A percentile compares a stretch with the other conserved stretches of the same genome.
Conservation (phyloP, 1,139 yeast genomes). For the Entelexis paramagnoliae region DNA sequence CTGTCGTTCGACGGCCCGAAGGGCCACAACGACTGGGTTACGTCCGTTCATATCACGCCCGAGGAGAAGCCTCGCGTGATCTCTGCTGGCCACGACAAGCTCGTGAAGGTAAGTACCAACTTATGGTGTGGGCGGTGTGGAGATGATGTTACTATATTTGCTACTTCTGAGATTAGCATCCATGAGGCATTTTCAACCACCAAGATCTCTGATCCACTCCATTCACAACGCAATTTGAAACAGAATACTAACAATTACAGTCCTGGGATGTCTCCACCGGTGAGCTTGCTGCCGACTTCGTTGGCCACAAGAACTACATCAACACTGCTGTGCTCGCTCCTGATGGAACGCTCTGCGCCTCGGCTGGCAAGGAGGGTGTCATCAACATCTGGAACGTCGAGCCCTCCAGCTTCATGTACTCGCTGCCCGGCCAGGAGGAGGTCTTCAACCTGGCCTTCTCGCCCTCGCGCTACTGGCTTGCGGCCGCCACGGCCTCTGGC, state of each 20-base stretch:
- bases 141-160: conserved; percentile 54
- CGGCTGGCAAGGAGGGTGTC: conserved; percentile 99
- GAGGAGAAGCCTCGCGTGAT: conserved; percentile 60
- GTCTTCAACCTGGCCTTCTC: conserved; percentile 98
- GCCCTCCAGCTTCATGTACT: conserved; percentile 81
- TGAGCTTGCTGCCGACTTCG: conserved; percentile 88
- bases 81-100: conserved; percentile 99
- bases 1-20: conserved; percentile 57
- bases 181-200: conserved; percentile 65
- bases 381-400: conserved; percentile 98
- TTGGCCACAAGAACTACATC: conserved; percentile 99
- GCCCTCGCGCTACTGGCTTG: conserved; percentile 99
- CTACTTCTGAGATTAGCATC: conserved; percentile 85
- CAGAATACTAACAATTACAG: conserved; percentile 42
- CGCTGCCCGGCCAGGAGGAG: conserved; percentile 92
- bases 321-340: conserved; percentile 97
- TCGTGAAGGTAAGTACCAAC: conserved; percentile 83
- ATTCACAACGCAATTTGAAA: conserved; percentile 3
- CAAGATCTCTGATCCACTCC: conserved; percentile 85
- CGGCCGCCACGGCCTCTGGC: conserved; percentile 98
- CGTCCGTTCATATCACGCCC: conserved; percentile 94
- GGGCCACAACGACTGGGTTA: conserved; percentile 99
- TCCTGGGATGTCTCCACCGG: conserved; percentile 93
- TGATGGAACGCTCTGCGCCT: conserved; percentile 98
- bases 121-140: conserved; percentile 14